phyloP scores from a whole-genome alignment of 345 rosid species.

The Camelina neglecta region DNA sequence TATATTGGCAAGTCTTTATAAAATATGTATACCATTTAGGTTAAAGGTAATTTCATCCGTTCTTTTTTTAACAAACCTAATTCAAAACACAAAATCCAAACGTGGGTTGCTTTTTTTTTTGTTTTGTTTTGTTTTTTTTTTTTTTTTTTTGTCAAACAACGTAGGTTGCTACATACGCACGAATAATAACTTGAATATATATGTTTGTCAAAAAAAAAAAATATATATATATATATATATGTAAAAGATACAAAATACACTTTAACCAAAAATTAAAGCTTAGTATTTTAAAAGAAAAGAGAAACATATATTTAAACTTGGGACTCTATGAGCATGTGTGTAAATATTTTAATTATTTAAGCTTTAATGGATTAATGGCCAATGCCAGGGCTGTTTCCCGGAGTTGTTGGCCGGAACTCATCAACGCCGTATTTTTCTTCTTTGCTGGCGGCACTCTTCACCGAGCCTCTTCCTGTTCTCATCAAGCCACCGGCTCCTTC shows the following conservation, averaged over 20 bases:
- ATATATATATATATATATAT: no score
- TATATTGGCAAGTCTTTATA: not conserved
- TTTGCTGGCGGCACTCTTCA: conserved; percentile 31
- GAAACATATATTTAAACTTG: conserved; percentile 1
- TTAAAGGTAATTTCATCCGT: not conserved
- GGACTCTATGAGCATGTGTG: not conserved
- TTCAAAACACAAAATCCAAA: not conserved
- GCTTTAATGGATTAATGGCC: conserved; percentile 35
- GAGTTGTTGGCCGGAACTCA: conserved; percentile 53
- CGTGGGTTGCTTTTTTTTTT: not conserved
- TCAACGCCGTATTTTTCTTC: conserved; percentile 39
- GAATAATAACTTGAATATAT: conserved; percentile 11
- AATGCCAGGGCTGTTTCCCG: conserved; percentile 44
- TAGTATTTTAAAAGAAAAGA: not conserved
- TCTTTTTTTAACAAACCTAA: not conserved
- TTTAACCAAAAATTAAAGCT: not conserved
- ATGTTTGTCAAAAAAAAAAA: no score
- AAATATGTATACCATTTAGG: not conserved
- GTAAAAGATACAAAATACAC: conserved; percentile 21
- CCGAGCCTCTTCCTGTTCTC: not conserved
- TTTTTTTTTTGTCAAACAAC: no score
- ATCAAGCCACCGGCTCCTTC: no score
- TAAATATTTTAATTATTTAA: not conserved
- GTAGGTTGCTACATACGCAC: not conserved
- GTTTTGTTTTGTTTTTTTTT: no score